Evolutionary conservation across 176 grass and related monocot genomes (phyloP).

Genomic region (Urochloa ruziziensis): DNA sequence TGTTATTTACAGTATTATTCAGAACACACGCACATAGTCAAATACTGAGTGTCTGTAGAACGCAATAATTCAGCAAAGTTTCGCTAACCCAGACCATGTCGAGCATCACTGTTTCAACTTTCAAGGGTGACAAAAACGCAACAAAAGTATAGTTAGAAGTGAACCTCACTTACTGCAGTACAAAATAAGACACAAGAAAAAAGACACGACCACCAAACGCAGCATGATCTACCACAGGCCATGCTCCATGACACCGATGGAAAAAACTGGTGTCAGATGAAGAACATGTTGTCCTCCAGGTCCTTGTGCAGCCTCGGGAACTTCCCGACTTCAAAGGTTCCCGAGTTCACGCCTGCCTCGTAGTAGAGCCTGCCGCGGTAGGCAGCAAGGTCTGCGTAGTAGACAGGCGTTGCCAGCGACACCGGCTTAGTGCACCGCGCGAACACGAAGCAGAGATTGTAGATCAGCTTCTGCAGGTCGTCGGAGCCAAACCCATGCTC

Average conservation of each 20-base stretch:
- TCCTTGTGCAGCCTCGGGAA: conserved; percentile 36
- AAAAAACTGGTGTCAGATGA: conserved; percentile 35
- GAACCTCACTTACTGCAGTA: neutral
- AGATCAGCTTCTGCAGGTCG: conserved; percentile 61
- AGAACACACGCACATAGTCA: no score
- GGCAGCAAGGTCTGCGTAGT: conserved; percentile 58
- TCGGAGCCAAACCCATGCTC: conserved; percentile 38
- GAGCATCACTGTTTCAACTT: neutral
- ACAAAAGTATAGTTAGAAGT: neutral
- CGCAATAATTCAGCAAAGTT: neutral
- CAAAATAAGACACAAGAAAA: neutral
- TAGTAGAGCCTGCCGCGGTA: conserved; percentile 61
- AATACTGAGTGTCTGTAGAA: neutral
- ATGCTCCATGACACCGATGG: neutral
- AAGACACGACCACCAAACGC: neutral
- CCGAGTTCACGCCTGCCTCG: conserved; percentile 31
- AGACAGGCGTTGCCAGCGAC: conserved; percentile 53
- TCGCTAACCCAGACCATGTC: neutral
- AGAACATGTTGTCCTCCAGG: conserved; percentile 53
- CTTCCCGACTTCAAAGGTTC: neutral
- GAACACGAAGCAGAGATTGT: conserved; percentile 55
- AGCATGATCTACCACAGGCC: neutral
- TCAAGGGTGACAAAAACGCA: neutral
- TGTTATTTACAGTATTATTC: neutral
- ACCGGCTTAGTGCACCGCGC: conserved; percentile 68